phyloP scores from a whole-genome alignment of 139 green algal species.

The Chlamydomonas applanata region DNA sequence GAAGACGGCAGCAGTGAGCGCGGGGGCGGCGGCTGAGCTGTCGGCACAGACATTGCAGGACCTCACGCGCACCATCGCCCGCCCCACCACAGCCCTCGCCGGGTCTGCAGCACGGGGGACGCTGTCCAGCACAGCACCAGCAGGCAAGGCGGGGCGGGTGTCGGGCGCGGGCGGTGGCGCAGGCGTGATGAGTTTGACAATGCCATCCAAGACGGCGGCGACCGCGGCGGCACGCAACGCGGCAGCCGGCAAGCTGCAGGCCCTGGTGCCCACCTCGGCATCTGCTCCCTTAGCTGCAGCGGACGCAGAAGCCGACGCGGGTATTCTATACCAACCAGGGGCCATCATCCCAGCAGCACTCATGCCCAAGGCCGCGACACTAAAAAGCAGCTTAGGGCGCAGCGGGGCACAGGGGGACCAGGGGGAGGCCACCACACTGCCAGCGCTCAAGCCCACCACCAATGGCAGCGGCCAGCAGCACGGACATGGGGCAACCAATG shows the following conservation, averaged over 20 bases:
- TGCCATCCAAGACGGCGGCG: not conserved
- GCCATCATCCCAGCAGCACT: not conserved
- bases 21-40: slow-evolving; percentile 8
- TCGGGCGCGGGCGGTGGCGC: not conserved
- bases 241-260: not conserved
- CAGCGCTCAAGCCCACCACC: too few species aligned
- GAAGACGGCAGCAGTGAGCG: slow-evolving; percentile 24
- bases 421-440: not conserved
- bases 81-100: slow-evolving; percentile 6
- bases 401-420: not conserved
- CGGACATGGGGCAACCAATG: not conserved
- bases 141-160: not conserved
- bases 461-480: not conserved
- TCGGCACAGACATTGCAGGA: slow-evolving; percentile 5
- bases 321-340: slow-evolving; percentile 2
- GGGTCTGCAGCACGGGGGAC: not conserved
- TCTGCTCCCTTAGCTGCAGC: not conserved
- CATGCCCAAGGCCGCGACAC: not conserved
- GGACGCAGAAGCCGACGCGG: not conserved
- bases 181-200: not conserved
- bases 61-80: slow-evolving; percentile 6
- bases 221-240: not conserved
- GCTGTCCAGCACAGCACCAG: not conserved
- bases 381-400: not conserved
- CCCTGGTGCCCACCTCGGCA: not conserved